Percentiles rank a stretch among this genome's conserved stretches.
These are phyloP conservation scores for Fusarium goolgardi DNA, from an alignment of 2,329 filamentous ascomycete species.

Conservation along the genomic window DNA sequence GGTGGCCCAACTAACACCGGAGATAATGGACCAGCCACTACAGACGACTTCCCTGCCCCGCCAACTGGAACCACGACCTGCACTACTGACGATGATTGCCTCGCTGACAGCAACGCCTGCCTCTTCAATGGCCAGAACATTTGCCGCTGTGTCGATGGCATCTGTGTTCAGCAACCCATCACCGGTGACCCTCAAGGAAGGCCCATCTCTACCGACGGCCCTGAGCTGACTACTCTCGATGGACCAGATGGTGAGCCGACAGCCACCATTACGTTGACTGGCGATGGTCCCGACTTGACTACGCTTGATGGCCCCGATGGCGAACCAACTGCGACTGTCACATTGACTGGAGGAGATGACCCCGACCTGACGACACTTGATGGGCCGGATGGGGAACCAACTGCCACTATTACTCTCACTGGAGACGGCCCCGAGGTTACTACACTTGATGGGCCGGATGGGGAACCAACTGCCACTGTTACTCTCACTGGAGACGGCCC, in stretches of 20 bases:
- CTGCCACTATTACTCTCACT: neutral
- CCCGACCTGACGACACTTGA: neutral
- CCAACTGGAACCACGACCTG: neutral
- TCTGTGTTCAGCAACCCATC: constrained; percentile 14
- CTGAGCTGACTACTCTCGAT: neutral
- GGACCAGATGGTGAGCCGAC: neutral
- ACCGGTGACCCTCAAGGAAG: neutral
- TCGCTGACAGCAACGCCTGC: constrained; percentile 13
- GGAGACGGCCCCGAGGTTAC: neutral
- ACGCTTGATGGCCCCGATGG: neutral
- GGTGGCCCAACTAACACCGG: neutral
- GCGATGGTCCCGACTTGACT: neutral
- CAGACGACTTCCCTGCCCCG: neutral
- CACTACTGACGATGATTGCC: constrained; percentile 11
- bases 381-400: neutral
- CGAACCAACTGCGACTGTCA: neutral
- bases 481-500: neutral
- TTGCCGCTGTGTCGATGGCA: constrained; percentile 12
- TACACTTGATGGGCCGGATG: neutral
- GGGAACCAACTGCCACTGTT: neutral
- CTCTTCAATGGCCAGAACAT: constrained; percentile 2
- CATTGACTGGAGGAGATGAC: neutral
- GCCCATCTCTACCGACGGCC: neutral
- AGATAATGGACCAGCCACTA: neutral
- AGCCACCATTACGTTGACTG: neutral